phyloP scores from a whole-genome alignment of 768 basidiomycete species.

The Leucogyrophana mollusca region DNA sequence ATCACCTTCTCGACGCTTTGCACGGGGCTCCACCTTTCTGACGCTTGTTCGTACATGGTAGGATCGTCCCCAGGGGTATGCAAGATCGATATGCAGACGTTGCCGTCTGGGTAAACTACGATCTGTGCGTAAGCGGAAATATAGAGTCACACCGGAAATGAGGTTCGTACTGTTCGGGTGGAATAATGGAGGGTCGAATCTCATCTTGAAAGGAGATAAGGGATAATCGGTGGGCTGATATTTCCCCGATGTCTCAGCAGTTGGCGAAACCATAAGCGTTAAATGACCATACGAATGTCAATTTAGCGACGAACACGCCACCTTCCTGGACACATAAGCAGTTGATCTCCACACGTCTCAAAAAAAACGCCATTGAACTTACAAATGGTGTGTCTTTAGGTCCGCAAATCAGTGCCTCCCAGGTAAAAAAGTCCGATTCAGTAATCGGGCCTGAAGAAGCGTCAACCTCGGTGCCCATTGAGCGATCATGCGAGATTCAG shows the following conservation, averaged over 20 bases:
- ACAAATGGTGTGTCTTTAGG: slow-evolving; percentile 96
- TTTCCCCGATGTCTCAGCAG: slow-evolving; percentile 4
- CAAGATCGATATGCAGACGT: slow-evolving; percentile 96
- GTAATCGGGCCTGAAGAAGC: slow-evolving; percentile 69
- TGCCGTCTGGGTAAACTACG: slow-evolving; percentile 92
- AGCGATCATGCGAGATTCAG: slow-evolving; percentile 4
- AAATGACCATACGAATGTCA: slow-evolving; percentile 76
- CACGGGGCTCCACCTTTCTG: slow-evolving; percentile 98
- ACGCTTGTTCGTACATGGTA: slow-evolving; percentile 91
- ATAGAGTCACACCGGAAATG: slow-evolving; percentile 9
- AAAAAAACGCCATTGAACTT: slow-evolving; percentile 27
- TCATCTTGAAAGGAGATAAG: slow-evolving; percentile 99
- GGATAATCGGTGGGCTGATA: slow-evolving; percentile 89
- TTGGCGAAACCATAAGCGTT: slow-evolving; percentile 6
- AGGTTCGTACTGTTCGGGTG: slow-evolving; percentile 88
- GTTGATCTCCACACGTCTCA: slow-evolving; percentile 1
- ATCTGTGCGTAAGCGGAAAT: not conserved
- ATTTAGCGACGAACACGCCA: slow-evolving; percentile 87
- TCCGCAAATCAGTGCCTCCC: slow-evolving; percentile 93
- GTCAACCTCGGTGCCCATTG: not conserved
- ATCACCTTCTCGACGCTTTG: slow-evolving; percentile 98
- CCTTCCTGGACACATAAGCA: slow-evolving; percentile 63
- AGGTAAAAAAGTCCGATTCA: slow-evolving; percentile 92
- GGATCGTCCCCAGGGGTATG: slow-evolving; percentile 93
- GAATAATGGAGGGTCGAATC: slow-evolving; percentile 93